Evolutionary conservation across 768 basidiomycete species (phyloP), one percentile per base, ranked within the genome.

Genomic region (Boletus patriciae): DNA sequence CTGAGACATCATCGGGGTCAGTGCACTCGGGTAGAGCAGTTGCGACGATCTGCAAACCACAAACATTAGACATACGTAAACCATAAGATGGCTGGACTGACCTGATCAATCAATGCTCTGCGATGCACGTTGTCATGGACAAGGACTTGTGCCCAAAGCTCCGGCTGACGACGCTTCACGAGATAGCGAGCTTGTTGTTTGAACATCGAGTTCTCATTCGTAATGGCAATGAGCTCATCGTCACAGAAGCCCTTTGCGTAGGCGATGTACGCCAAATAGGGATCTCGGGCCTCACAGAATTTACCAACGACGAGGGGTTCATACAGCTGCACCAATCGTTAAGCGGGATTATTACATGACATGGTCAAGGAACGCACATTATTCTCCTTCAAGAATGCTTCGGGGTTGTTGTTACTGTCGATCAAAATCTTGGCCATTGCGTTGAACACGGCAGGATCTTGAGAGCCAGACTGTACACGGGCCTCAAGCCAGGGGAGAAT

Each of bases 191-290:
- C 92, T 74, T 98, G 97, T 67, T 99, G 96, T 76, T 98, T 99
- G 83, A 95, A 99, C 97, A 99, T 99, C 13, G 94, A 88, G 78
- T 99, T 99, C 62, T 96, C 95, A 70, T 98, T 98, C 46, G 97
- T 98, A 72, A 99, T 96, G 21, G 85, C 73, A 68, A 99, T 95
- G 57, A 99, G 83, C 74, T 99, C 97, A 6, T 98, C 94, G 62
- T 99, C 97, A 70, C 97, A 99, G 74, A 98, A 90, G 55, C 97
- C 97, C 72, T 98, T 98, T 37, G 97, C 97, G 69, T 98, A 99
- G 0, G 97, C 97, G 64, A 99, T 98, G 76, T 96, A 99, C 23
- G 97, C 97, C 56, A 99, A 80, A 77, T 97, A 98, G 1, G 97
- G 97, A 70, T 99, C 97, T 42, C 97, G 89, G 51, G 92, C 92